Base-by-base conservation (phyloP, 2,329 filamentous ascomycete species). In the Aspergillus carbonarius region DNA sequence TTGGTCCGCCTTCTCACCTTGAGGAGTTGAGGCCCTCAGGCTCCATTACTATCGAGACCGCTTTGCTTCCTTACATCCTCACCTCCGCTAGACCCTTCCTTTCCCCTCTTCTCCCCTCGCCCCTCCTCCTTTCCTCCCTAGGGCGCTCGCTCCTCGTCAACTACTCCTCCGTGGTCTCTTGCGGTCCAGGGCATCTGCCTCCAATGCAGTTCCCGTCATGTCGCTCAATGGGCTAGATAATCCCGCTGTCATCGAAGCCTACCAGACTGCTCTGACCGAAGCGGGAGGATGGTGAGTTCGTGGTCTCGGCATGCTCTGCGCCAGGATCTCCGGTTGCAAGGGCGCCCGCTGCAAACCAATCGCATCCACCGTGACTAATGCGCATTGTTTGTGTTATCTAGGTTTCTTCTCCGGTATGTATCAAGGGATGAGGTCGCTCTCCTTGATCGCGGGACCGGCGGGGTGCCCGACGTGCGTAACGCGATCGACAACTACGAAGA, bases 161-260 rank as follows among this genome's bases (percentile, higher is more conserved):
- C 50, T 39, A 44, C 54, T n/a, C 25, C 40, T n/a, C 32, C 40
- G 48, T 53, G 46, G 40, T 53, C 53, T 15, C 18, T 52, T 46
- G 48, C 50, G 35, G 51, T 49, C 27, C 35, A 35, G 30, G 57
- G 49, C 53, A 37, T 57, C 59, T 51, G 59, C 59, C 60, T 62
- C 66, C 66, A 64, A 78, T 77, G 74, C 71, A 65, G 71, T 66
- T 68, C 68, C 66, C 70, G 66, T 67, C 69, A 98, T 98, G 93
- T 97, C 93, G 82, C 83, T 98, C 78, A 96, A 96, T 87, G 95
- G 95, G 65, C 83, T 98, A 78, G 93, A 97, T 80, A 85, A 87
- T 79, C 81, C 84, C 68, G 85, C 86, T 72, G 85, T 99, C 78
- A 85, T 88, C 78, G 91, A 96, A 79, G 92, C 93, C 70, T 88